A percentile compares a stretch with the other conserved stretches of the same genome.
These are phyloP conservation scores for Mortierella alpina DNA, from an alignment of 192 early-diverging fungal genomes.

Conservation along the genomic window DNA sequence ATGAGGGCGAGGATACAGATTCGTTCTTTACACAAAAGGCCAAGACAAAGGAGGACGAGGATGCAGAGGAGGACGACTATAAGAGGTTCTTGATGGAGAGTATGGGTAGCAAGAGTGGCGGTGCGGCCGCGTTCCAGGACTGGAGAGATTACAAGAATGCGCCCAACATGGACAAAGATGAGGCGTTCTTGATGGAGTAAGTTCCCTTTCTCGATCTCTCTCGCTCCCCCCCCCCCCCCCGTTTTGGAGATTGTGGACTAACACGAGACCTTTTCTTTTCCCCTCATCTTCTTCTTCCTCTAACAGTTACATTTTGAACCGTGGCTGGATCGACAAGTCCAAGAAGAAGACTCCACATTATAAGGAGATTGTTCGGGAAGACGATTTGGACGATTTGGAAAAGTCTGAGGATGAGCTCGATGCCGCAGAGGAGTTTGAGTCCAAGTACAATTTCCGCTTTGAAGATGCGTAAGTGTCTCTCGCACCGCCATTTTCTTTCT, in stretches of 20 bases:
- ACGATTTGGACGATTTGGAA: conserved; percentile 68
- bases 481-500: background rate
- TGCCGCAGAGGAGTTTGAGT: conserved; percentile 88
- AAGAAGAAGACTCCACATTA: conserved; percentile 70
- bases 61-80: conserved; percentile 90
- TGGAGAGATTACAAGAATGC: conserved; percentile 67
- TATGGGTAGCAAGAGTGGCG: conserved; percentile 67
- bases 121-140: conserved; percentile 67
- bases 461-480: conserved; percentile 78
- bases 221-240: too few relatives aligned
- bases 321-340: conserved; percentile 92
- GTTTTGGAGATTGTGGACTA: background rate
- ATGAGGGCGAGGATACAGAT: conserved; percentile 71
- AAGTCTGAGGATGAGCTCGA: conserved; percentile 85
- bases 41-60: conserved; percentile 81
- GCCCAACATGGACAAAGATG: conserved; percentile 60
- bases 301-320: conserved; percentile 85
- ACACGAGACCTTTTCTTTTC: conserved; percentile 9
- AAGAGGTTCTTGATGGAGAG: conserved; percentile 86
- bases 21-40: conserved; percentile 78
- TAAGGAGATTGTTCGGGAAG: conserved; percentile 74
- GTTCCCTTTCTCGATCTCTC: conserved; percentile 3
- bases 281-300: background rate
- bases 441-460: conserved; percentile 92
- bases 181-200: conserved; percentile 85